These are phyloP conservation scores for Liriodendron chinense DNA, from an alignment of 164 flowering plant species.

Conservation along the genomic window DNA sequence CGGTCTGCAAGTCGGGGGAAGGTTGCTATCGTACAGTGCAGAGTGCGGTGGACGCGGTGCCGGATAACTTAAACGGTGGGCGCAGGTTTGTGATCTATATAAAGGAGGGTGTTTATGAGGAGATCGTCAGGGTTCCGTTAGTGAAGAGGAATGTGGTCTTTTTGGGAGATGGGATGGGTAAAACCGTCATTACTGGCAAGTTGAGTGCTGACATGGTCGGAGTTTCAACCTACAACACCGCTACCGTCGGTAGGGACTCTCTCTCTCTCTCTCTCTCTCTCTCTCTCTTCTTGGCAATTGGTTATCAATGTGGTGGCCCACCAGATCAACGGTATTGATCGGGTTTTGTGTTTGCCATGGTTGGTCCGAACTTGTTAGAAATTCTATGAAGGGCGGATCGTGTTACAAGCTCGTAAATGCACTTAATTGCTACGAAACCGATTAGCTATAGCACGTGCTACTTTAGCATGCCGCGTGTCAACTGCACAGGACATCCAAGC, in stretches of 20 bases:
- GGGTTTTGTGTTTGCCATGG: too few species aligned
- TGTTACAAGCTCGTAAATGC: too few species aligned
- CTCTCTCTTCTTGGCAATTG: neutral
- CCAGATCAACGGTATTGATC: too few species aligned
- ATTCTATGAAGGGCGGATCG: too few species aligned
- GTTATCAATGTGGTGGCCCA: too few species aligned
- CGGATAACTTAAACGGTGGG: slow-evolving; percentile 25
- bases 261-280: neutral
- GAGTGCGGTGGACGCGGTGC: slow-evolving; percentile 73
- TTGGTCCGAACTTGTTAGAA: too few species aligned
- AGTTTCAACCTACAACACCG: slow-evolving; percentile 64
- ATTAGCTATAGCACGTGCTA: too few species aligned
- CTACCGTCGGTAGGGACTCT: slow-evolving; percentile 71
- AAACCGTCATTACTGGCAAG: slow-evolving; percentile 83
- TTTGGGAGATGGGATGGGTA: slow-evolving; percentile 88
- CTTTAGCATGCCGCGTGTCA: too few species aligned
- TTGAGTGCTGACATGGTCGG: slow-evolving; percentile 49
- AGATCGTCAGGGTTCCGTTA: slow-evolving; percentile 63
- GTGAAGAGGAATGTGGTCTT: slow-evolving; percentile 78
- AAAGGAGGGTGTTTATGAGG: slow-evolving; percentile 74
- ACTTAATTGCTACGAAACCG: too few species aligned
- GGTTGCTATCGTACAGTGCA: slow-evolving; percentile 60
- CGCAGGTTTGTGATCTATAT: slow-evolving; percentile 59
- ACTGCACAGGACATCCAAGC: too few species aligned
- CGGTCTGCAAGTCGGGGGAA: slow-evolving; percentile 61